These are phyloP conservation scores for Pseudocercospora fijiensis DNA, from an alignment of 2,329 filamentous ascomycete species.

Conservation along the genomic window DNA sequence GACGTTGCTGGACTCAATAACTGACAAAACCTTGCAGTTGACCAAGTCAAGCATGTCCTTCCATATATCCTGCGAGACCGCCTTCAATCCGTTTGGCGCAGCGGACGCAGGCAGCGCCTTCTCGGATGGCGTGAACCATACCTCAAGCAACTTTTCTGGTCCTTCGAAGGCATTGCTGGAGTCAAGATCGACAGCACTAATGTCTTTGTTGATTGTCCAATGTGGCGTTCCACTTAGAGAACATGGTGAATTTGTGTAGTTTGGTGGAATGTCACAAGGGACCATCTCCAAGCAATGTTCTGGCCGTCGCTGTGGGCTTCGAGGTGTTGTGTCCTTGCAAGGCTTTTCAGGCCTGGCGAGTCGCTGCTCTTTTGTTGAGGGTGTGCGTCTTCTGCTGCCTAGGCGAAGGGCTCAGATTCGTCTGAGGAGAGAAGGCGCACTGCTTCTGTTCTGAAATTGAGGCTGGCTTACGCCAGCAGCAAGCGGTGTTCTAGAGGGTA, in stretches of 20 bases:
- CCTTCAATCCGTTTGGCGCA: conserved; percentile 77
- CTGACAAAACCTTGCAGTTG: conserved; percentile 96
- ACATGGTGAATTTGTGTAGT: conserved; percentile 76
- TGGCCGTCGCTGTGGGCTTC: conserved; percentile 5
- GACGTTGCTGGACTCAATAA: conserved; percentile 87
- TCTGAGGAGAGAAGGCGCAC: conserved; percentile 97
- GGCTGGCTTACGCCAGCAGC: conserved; percentile 88
- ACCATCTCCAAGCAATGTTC: conserved; percentile 67
- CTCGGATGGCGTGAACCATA: conserved; percentile 90
- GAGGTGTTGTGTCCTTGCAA: conserved; percentile 2
- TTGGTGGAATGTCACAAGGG: conserved; percentile 73
- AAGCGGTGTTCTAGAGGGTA: conserved; percentile 48
- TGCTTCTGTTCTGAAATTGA: conserved; percentile 53
- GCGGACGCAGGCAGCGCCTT: conserved; percentile 68
- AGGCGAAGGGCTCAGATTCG: conserved; percentile 85
- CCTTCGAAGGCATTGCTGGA: conserved; percentile 97
- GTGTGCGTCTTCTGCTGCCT: conserved; percentile 90
- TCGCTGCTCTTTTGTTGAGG: conserved; percentile 3
- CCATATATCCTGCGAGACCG: conserved; percentile 80
- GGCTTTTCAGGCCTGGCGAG: no score
- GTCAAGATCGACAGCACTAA: conserved; percentile 79
- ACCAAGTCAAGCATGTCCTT: conserved; percentile 96
- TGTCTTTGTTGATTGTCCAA: conserved; percentile 94
- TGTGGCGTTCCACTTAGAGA: conserved; percentile 76
- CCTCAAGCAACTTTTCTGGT: conserved; percentile 95